Conservation (phyloP, 768 basidiomycete genomes). For the Atractiella rhizophila region DNA sequence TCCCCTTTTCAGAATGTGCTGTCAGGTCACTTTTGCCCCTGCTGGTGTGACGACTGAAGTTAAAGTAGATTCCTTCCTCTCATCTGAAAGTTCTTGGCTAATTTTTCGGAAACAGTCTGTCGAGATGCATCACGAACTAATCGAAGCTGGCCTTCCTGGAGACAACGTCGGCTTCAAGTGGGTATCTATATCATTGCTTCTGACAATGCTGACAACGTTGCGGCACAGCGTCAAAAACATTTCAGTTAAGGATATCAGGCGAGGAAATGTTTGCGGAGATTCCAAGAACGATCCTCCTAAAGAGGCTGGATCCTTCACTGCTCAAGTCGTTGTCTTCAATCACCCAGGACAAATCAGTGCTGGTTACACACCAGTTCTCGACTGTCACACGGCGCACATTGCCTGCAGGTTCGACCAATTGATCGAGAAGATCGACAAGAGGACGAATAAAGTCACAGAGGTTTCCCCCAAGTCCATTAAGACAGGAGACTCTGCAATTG, state of each 20-base stretch:
- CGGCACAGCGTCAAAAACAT: constrained; percentile 46
- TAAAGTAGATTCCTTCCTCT: constrained; percentile 34
- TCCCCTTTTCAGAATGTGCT: not conserved
- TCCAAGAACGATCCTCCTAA: constrained; percentile 99
- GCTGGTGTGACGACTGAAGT: constrained; percentile 99
- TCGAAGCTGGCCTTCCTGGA: constrained; percentile 77
- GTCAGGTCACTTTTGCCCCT: constrained; percentile 56
- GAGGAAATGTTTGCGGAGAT: constrained; percentile 98
- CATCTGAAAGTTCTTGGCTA: not conserved
- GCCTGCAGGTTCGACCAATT: constrained; percentile 68
- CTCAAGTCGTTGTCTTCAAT: constrained; percentile 99
- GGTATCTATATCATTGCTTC: not conserved
- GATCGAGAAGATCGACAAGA: constrained; percentile 97
- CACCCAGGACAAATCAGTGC: constrained; percentile 99
- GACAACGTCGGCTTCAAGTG: constrained; percentile 96
- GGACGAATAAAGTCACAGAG: constrained; percentile 82
- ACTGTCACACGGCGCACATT: constrained; percentile 98
- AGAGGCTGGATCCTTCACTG: constrained; percentile 97
- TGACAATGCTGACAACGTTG: not conserved
- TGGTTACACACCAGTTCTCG: constrained; percentile 94
- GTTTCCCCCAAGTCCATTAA: constrained; percentile 86
- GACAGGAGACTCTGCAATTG: constrained; percentile 96
- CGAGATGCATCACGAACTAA: constrained; percentile 93
- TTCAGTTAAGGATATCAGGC: constrained; percentile 99
- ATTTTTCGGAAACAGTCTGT: no score